phyloP scores from a whole-genome alignment of 805 yeast genomes.

The Brettanomyces custersianus region DNA sequence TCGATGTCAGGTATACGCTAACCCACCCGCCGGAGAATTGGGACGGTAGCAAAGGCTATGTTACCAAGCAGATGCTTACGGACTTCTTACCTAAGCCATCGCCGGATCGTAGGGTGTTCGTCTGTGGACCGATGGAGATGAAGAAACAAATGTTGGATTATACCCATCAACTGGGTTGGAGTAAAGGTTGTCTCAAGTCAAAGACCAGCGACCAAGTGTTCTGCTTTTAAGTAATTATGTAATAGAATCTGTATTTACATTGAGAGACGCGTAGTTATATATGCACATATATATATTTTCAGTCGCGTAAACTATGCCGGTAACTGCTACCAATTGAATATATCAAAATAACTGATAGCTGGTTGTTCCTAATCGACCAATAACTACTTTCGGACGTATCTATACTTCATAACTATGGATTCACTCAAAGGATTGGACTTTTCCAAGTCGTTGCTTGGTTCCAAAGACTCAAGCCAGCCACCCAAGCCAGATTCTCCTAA shows the following conservation, averaged over 20 bases:
- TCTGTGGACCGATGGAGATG: slow-evolving; percentile 74
- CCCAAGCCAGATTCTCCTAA: not conserved
- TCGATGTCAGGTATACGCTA: slow-evolving; percentile 51
- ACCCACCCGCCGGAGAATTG: slow-evolving; percentile 41
- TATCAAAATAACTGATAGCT: too few relatives aligned
- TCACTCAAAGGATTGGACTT: too few relatives aligned
- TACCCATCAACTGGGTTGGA: slow-evolving; percentile 58
- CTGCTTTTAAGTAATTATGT: slow-evolving; percentile 20
- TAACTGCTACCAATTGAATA: too few relatives aligned
- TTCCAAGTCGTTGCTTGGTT: slow-evolving; percentile 1
- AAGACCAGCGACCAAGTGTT: slow-evolving; percentile 28
- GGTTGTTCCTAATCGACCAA: too few relatives aligned
- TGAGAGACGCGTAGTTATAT: too few relatives aligned
- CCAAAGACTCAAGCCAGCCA: not conserved
- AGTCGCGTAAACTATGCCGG: too few relatives aligned
- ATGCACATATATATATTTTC: too few relatives aligned
- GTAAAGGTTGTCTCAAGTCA: slow-evolving; percentile 23
- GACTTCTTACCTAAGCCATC: slow-evolving; percentile 44
- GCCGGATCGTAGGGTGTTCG: slow-evolving; percentile 44
- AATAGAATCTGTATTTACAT: not conserved
- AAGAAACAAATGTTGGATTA: slow-evolving; percentile 40
- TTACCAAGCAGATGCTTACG: slow-evolving; percentile 48
- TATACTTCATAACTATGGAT: too few relatives aligned
- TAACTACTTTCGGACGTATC: too few relatives aligned
- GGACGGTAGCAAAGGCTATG: slow-evolving; percentile 54